Evolutionary conservation across 176 grass and related monocot genomes (phyloP).

Genomic region (Cymbopogon citratus): DNA sequence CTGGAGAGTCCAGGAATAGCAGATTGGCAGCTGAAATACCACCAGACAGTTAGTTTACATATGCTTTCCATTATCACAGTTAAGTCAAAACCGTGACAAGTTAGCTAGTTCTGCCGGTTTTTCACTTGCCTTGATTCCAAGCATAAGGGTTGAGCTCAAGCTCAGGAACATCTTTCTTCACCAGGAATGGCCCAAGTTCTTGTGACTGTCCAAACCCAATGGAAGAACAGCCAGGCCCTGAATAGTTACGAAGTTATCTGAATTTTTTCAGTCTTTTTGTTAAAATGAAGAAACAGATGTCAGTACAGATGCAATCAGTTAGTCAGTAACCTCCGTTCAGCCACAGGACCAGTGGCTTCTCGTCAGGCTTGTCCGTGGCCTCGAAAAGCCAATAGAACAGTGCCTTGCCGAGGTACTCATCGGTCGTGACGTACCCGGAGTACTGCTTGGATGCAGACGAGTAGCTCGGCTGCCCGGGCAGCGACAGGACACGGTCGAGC

Average conservation of each 20-base stretch:
- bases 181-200: slow-evolving; percentile 68
- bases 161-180: slow-evolving; percentile 68
- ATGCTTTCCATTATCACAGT: not conserved
- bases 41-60: not conserved
- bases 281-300: not conserved
- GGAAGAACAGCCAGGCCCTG: slow-evolving; percentile 66
- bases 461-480: slow-evolving; percentile 41
- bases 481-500: slow-evolving; percentile 31
- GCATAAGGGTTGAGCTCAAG: slow-evolving; percentile 53
- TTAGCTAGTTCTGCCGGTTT: not conserved
- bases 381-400: slow-evolving; percentile 73
- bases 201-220: slow-evolving; percentile 64
- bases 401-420: slow-evolving; percentile 47
- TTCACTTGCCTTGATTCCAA: slow-evolving; percentile 71
- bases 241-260: not conserved
- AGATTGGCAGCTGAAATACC: slow-evolving; percentile 64
- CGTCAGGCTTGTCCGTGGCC: slow-evolving; percentile 32
- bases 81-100: not conserved
- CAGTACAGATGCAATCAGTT: not conserved
- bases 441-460: slow-evolving; percentile 32
- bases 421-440: slow-evolving; percentile 45
- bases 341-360: slow-evolving; percentile 60
- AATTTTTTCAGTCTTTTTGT: not conserved
- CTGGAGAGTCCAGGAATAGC: slow-evolving; percentile 78
- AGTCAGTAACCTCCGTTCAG: slow-evolving; percentile 55